Evolutionary conservation across 1,139 yeast species (phyloP).

Genomic region (Geotrichum bryndzae): DNA sequence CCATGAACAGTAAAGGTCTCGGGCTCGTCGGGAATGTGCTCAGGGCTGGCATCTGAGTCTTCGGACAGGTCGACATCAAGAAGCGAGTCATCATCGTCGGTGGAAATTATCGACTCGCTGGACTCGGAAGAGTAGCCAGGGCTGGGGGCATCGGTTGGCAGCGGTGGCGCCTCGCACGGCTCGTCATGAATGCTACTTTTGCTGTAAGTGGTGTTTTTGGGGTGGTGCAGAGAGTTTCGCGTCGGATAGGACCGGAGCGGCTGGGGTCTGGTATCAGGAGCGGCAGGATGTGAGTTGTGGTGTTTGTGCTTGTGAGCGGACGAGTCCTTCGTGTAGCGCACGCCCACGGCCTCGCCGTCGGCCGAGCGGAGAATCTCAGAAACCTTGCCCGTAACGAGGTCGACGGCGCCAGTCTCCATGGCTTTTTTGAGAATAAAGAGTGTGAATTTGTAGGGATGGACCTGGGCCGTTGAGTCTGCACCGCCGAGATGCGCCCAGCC

Average conservation of each 20-base stretch:
- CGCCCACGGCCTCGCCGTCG: conserved; percentile 27
- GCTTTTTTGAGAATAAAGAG: conserved; percentile 74
- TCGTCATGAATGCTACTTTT: neutral
- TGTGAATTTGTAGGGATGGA: conserved; percentile 91
- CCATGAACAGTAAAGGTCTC: conserved; percentile 40
- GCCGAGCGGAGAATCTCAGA: conserved; percentile 43
- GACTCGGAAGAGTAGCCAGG: conserved; percentile 1
- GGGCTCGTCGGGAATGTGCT: neutral
- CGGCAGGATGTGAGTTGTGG: conserved; percentile 36
- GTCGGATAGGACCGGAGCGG: neutral
- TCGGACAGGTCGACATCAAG: conserved; percentile 5
- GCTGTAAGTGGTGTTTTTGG: conserved; percentile 3
- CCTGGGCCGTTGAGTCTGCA: conserved; percentile 88
- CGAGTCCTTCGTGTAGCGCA: conserved; percentile 17
- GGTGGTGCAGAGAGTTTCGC: neutral
- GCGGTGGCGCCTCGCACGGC: neutral
- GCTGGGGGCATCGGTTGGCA: neutral
- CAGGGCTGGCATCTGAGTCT: conserved; percentile 1
- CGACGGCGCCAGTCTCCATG: conserved; percentile 77
- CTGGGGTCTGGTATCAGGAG: neutral
- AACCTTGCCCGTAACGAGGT: conserved; percentile 78
- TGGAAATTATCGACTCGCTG: neutral
- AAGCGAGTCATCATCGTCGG: conserved; percentile 14
- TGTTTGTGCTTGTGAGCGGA: conserved; percentile 50
- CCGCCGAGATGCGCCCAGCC: conserved; percentile 82